phyloP scores from a whole-genome alignment of 208 protist genomes.

The Wallacemonas sp. region DNA sequence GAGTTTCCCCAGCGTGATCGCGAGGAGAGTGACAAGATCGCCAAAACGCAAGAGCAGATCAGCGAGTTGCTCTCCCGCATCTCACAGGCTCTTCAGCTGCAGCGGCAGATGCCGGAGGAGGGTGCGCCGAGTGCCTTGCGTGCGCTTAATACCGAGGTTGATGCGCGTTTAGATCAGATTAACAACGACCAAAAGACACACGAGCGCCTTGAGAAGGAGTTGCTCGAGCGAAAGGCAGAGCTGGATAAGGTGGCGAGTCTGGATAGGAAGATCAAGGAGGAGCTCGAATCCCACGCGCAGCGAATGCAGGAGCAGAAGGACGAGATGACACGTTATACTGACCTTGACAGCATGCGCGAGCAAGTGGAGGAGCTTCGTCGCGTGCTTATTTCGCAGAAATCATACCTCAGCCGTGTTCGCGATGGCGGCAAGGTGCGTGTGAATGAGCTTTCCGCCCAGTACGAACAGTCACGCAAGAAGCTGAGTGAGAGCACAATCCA shows the following conservation, averaged over 20 bases:
- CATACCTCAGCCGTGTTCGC: slow-evolving; percentile 59
- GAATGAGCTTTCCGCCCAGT: slow-evolving; percentile 49
- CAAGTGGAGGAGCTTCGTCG: slow-evolving; percentile 65
- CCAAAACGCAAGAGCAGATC: slow-evolving; percentile 59
- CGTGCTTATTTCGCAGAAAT: slow-evolving; percentile 49
- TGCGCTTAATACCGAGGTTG: slow-evolving; percentile 78
- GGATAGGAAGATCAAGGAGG: slow-evolving; percentile 87
- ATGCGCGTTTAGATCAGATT: slow-evolving; percentile 76
- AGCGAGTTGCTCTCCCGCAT: slow-evolving; percentile 73
- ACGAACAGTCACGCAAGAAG: slow-evolving; percentile 52
- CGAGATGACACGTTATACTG: slow-evolving; percentile 78
- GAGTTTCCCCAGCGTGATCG: slow-evolving; percentile 79
- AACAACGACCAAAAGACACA: slow-evolving; percentile 82
- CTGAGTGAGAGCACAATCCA: slow-evolving; percentile 60
- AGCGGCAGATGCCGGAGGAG: slow-evolving; percentile 78
- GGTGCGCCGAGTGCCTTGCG: slow-evolving; percentile 56
- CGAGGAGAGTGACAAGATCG: slow-evolving; percentile 68
- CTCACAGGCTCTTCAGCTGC: slow-evolving; percentile 71
- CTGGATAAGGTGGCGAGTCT: slow-evolving; percentile 88
- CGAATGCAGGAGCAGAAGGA: slow-evolving; percentile 81
- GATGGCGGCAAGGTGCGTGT: slow-evolving; percentile 78
- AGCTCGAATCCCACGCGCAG: slow-evolving; percentile 72
- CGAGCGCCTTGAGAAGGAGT: slow-evolving; percentile 85
- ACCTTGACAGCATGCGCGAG: slow-evolving; percentile 67
- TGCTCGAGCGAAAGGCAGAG: slow-evolving; percentile 86